Conservation (phyloP, 805 yeast genomes). For the Myxozyma geophila region DNA sequence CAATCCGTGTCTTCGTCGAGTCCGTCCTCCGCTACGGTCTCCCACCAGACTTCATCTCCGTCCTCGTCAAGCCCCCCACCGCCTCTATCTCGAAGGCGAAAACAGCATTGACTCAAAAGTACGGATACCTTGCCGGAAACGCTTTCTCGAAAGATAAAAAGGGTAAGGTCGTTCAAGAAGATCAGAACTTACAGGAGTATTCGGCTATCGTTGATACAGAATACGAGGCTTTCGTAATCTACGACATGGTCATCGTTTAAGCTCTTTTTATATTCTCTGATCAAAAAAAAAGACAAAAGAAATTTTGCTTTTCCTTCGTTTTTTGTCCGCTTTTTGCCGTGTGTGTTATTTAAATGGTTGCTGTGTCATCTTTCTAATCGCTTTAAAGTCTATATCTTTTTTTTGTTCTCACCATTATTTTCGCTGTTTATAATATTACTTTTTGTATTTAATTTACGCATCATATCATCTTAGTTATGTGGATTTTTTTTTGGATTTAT, state of each 20-base stretch:
- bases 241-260: slow-evolving; percentile 51
- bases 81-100: slow-evolving; percentile 61
- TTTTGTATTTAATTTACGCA: background rate
- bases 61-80: slow-evolving; percentile 49
- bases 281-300: background rate
- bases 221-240: slow-evolving; percentile 94
- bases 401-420: background rate
- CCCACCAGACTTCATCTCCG: slow-evolving; percentile 83
- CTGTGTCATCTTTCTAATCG: background rate
- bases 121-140: slow-evolving; percentile 89
- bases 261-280: background rate
- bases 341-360: background rate
- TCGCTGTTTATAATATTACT: background rate
- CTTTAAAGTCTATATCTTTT: background rate
- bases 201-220: slow-evolving; percentile 92
- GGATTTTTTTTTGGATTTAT: background rate
- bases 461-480: background rate
- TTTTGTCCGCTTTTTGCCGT: background rate
- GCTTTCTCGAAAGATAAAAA: slow-evolving; percentile 73
- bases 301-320: too few relatives aligned
- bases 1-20: slow-evolving; percentile 87
- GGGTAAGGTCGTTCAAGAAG: slow-evolving; percentile 66
- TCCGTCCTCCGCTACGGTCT: slow-evolving; percentile 93
- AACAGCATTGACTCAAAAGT: slow-evolving; percentile 69
- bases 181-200: slow-evolving; percentile 75